Conservation (phyloP, 306 rosid species). For the Corylus avellana region DNA sequence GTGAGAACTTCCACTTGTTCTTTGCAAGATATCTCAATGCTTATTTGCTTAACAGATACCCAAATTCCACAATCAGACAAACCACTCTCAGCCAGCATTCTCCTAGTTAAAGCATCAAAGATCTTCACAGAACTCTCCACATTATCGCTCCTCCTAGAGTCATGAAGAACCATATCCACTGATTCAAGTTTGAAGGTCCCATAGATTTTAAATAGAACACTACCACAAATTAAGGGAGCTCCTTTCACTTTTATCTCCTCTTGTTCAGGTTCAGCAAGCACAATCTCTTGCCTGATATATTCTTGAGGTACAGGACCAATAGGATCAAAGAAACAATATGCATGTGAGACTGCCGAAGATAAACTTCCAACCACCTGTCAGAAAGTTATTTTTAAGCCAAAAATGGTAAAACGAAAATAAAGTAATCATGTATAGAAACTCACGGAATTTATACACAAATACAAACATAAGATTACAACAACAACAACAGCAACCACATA, state of each 20-base stretch:
- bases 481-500: conserved; percentile 5
- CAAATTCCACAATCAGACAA: conserved; percentile 73
- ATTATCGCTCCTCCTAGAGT: conserved; percentile 50
- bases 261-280: conserved; percentile 38
- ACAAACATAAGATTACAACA: not conserved
- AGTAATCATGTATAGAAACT: conserved; percentile 13
- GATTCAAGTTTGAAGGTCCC: conserved; percentile 54
- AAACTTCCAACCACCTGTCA: conserved; percentile 64
- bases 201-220: conserved; percentile 36
- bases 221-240: conserved; percentile 36
- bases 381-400: conserved; percentile 35
- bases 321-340: conserved; percentile 39
- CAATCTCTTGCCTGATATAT: conserved; percentile 43
- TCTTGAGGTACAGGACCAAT: conserved; percentile 35
- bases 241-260: conserved; percentile 30
- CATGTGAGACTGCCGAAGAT: conserved; percentile 46
- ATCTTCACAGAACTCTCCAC: conserved; percentile 30
- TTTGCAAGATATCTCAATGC: conserved; percentile 51
- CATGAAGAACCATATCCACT: conserved; percentile 63
- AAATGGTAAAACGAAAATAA: conserved; percentile 23
- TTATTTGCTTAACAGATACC: conserved; percentile 59
- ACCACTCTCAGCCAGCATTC: conserved; percentile 43
- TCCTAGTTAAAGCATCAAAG: conserved; percentile 36
- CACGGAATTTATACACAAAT: not conserved
- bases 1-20: conserved; percentile 54